Evolutionary conservation across 129 eudicot species (phyloP).

Genomic region (Silybum marianum): DNA sequence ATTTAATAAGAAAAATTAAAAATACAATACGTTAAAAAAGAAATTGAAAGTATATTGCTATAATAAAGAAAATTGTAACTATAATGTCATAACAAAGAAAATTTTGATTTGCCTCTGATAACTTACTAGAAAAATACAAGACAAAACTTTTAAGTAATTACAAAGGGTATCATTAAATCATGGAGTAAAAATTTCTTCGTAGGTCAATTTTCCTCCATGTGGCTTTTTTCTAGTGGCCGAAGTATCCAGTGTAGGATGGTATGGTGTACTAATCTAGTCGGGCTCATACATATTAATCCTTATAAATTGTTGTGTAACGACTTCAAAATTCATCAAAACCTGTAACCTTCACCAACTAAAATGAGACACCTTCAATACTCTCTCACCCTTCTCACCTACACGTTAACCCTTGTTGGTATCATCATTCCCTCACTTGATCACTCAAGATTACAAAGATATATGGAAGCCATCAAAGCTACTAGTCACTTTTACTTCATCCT

Average conservation of each 20-base stretch:
- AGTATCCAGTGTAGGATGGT: not conserved
- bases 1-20: too few relatives aligned
- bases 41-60: too few relatives aligned
- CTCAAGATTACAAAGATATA: not conserved
- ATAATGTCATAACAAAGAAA: too few relatives aligned
- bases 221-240: not conserved
- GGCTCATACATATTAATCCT: constrained; percentile 2
- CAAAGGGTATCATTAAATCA: not conserved
- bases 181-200: not conserved
- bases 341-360: not conserved
- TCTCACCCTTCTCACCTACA: constrained; percentile 26
- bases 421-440: not conserved
- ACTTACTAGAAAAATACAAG: not conserved
- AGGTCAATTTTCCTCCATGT: not conserved
- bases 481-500: constrained; percentile 7
- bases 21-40: too few relatives aligned
- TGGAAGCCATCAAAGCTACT: not conserved
- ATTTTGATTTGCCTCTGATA: not conserved
- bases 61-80: too few relatives aligned
- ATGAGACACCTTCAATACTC: constrained; percentile 18
- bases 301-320: constrained; percentile 10
- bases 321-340: not conserved
- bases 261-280: too few relatives aligned
- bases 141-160: too few relatives aligned
- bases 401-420: constrained; percentile 14